Evolutionary conservation across 768 basidiomycete genomes (phyloP), one percentile per base, ranked within the genome.

Genomic region (Asterophora parasitica): DNA sequence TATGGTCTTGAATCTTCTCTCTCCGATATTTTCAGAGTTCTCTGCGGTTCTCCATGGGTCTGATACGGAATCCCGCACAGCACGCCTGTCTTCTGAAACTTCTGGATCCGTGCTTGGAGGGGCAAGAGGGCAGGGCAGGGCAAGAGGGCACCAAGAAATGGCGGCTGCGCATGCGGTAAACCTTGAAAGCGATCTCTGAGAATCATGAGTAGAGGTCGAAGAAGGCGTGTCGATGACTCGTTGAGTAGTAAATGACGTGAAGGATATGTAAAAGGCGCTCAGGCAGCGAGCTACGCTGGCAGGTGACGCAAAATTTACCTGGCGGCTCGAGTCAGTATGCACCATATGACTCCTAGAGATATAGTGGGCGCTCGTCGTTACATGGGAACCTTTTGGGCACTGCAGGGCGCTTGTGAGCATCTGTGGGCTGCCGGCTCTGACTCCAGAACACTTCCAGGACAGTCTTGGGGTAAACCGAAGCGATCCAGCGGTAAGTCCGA

Each of bases 51-150:
- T 27, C 15, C 26, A 34, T 33, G 46, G 27, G 32, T 53, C 48
- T 46, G 52, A 53, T 43, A 30, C 23, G 23, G 3, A 32, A 17
- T 40, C 26, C 15, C n/a, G 19, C n/a, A 9, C 33, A 19, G 2
- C 13, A 17, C 40, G 19, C n/a, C 34, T 42, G 16, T 3, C 42
- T n/a, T 31, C 12, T 3, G 30, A 53, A 41, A 32, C n/a, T 17
- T 26, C 27, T 7, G 36, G 52, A 48, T 57, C 52, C 55, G 55
- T 51, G 34, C 32, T 54, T 33, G 26, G 52, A 57, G 55, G 55
- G 52, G 45, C 33, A 44, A 23, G 32, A 34, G 33, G 2, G 37
- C 19, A 13, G 12, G 38, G 20, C 10, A 47, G 31, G 16, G 19
- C 28, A 28, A 16, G 19, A 44, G 41, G 15, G 32, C 33, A 36